These are phyloP conservation scores for Dimocarpus longan DNA, from an alignment of 345 rosid species.

Conservation along the genomic window DNA sequence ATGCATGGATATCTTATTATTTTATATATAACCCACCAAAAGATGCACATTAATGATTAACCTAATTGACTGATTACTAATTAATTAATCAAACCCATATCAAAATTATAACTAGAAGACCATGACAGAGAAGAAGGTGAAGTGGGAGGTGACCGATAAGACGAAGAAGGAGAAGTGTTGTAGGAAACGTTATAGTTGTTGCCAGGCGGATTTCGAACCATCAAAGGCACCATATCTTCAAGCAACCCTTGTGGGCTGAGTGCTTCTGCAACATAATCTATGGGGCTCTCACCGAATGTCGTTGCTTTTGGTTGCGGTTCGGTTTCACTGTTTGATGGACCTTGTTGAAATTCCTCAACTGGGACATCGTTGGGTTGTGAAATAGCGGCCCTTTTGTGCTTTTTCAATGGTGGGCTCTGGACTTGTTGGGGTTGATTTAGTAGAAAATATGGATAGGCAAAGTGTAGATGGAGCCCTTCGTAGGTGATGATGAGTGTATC, in stretches of 20 bases:
- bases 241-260: conserved; percentile 55
- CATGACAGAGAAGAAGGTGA: conserved; percentile 56
- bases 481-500: conserved; percentile 74
- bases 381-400: conserved; percentile 30
- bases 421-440: conserved; percentile 23
- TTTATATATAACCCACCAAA: background rate
- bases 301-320: background rate
- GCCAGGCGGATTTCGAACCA: conserved; percentile 44
- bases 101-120: conserved; percentile 39
- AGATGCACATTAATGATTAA: background rate
- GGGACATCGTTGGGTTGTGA: conserved; percentile 16
- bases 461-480: conserved; percentile 87
- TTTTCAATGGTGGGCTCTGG: conserved; percentile 41
- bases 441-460: conserved; percentile 50
- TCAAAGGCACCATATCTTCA: conserved; percentile 75
- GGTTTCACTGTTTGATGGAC: background rate
- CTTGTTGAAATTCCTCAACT: conserved; percentile 7
- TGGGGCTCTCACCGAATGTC: background rate
- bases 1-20: background rate
- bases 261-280: conserved; percentile 12
- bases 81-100: conserved; percentile 20
- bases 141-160: conserved; percentile 44
- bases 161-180: conserved; percentile 42
- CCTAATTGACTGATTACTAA: conserved; percentile 5
- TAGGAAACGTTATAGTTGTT: conserved; percentile 21